Evolutionary conservation across 768 basidiomycete species (phyloP), one percentile per base, ranked within the genome.

Genomic region (Naganishia vishniacii): DNA sequence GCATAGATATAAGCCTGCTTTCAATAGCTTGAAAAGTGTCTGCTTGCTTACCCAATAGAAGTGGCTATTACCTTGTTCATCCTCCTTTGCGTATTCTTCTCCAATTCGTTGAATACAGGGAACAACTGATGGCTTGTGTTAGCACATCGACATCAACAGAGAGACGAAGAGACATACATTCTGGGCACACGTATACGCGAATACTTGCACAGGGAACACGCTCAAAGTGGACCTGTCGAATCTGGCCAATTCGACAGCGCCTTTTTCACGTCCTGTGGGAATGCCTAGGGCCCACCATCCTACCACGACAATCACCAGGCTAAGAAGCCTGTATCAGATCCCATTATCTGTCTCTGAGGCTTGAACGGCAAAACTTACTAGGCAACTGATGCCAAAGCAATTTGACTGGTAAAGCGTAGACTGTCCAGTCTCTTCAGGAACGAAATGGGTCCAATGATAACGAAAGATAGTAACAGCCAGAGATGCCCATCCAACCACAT

Each of bases 71-170:
- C 83, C n/a, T 82, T 80, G 75, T 95, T 94, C 84, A 98, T 85
- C 40, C 89, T 84, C 47, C 78, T 70, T 74, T 95, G 93, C 1
- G 85, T 84, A 74, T 94, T 95, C 31, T 79, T 80, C 69, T 82
- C 82, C 34, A 98, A 81, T 77, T 98, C 94, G 74, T 97, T 97
- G 79, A 86, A 94, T 59, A 95, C 85, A 1, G 91, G 89, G 78
- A 97, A 95, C 18, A 98, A 79, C 89, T 98, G 34, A 68, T 13
- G 41, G 8, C 13, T 13, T 31, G 15, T 7, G 4, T 46, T 46
- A 15, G 34, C 28, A 6, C 20, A 9, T 7, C 20, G n/a, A 40
- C 25, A 42, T 64, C 59, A 28, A 26, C 28, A 25, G 5, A 16
- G 23, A 23, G 62, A 49, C 42, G 37, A 9, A 29, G 29, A 28